These are phyloP conservation scores for Saccharomyces hybrid DNA, from an alignment of 1,139 yeast genomes.

Conservation along the genomic window DNA sequence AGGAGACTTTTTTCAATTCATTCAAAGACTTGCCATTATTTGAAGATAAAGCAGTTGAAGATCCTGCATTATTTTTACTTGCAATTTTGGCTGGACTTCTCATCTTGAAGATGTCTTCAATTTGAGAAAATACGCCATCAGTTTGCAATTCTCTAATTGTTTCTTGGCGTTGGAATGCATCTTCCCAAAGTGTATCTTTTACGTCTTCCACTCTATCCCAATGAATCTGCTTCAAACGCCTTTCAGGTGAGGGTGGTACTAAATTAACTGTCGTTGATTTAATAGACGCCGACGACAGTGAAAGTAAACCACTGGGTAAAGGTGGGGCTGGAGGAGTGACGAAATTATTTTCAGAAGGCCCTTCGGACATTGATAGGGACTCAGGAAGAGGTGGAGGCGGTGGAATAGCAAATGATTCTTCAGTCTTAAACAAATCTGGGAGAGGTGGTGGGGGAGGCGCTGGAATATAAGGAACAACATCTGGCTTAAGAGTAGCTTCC, in stretches of 20 bases:
- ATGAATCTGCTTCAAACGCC: constrained; percentile 82
- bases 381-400: constrained; percentile 29
- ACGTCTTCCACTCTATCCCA: constrained; percentile 81
- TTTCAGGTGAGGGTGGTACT: constrained; percentile 41
- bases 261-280: neutral
- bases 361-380: neutral
- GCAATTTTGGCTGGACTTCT: constrained; percentile 45
- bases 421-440: constrained; percentile 5
- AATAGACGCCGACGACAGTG: neutral
- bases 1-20: constrained; percentile 42
- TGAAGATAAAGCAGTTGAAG: neutral
- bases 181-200: constrained; percentile 74
- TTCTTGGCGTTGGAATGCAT: constrained; percentile 41
- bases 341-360: constrained; percentile 11
- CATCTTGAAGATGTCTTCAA: constrained; percentile 60
- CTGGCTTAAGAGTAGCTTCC: constrained; percentile 11
- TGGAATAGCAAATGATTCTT: constrained; percentile 10
- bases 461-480: neutral
- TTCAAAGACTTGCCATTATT: constrained; percentile 4
- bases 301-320: neutral
- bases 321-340: constrained; percentile 17
- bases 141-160: constrained; percentile 47
- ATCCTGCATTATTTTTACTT: constrained; percentile 27
- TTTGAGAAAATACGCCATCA: constrained; percentile 69
- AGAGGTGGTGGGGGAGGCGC: constrained; percentile 24